Evolutionary conservation across 768 basidiomycete species (phyloP), one percentile per base, ranked within the genome.

Genomic region (Boletales sp.): DNA sequence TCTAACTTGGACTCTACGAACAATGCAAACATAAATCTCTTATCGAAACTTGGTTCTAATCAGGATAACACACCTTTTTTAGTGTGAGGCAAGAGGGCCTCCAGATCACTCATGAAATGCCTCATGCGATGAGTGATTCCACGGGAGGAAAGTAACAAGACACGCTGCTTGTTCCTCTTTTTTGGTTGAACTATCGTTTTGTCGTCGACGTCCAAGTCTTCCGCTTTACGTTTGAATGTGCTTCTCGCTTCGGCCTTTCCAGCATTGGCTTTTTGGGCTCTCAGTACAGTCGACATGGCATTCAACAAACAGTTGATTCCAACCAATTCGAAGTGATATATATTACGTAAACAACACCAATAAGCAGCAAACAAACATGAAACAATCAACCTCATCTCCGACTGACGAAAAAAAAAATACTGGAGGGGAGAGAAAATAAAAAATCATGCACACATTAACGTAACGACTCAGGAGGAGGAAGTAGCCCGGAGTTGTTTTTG

Each of bases 121-220:
- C 97, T 75, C 94, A 97, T 97, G 24, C 97, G 82, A 69, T 94
- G 89, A 17, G 93, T 97, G 48, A 97, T 80, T 45, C 97, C 97
- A 50, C 97, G 79, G 43, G 95, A 98, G 37, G 89, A 92, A 43
- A 97, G 81, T 60, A 98, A 67, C 46, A 99, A 74, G 7, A 97
- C 94, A 54, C 94, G 83, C 75, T 99, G 95, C 79, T 93, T 97
- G 75, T 97, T 94, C 68, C 82, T 84, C 71, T 82, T 83, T 63
- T 80, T 83, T 14, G 73, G 64, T 8, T 58, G 63, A 32, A 63
- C 58, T 5, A 63, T 53, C 21, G 64, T 71, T 35, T 76, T 77
- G 11, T 76, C 72, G 17, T 87, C 81, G 65, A 75, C 78, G 51
- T 83, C 82, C 57, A 81, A 74, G 8, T 76, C 80, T 48, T 82